Percentiles rank a stretch among this genome's conserved stretches.
These are phyloP conservation scores for Talaromyces proteolyticus DNA, from an alignment of 495 filamentous ascomycete species.

Conservation along the genomic window DNA sequence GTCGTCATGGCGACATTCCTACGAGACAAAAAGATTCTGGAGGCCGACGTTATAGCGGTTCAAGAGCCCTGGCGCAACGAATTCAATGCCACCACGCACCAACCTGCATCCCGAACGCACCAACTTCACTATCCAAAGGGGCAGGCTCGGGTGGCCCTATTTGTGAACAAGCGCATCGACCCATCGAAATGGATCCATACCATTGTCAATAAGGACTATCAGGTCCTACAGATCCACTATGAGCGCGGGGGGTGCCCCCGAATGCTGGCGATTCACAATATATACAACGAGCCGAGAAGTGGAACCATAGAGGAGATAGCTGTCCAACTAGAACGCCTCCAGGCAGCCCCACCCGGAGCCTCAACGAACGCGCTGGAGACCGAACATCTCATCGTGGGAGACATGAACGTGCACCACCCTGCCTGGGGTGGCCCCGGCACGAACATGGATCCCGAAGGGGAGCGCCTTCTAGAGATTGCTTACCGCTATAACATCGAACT, in stretches of 20 bases:
- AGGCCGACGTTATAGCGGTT: conserved; percentile 14
- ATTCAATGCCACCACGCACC: conserved; percentile 11
- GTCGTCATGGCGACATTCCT: conserved; percentile 15
- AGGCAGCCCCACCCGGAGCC: conserved; percentile 1
- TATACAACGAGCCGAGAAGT: conserved; percentile 5
- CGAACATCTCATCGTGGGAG: conserved; percentile 13
- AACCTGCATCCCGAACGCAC: conserved; percentile 6
- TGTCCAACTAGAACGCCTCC: too few relatives aligned
- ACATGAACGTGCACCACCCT: conserved; percentile 20
- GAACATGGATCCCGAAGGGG: background rate
- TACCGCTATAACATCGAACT: conserved; percentile 6
- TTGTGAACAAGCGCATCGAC: conserved; percentile 4
- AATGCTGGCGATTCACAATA: background rate
- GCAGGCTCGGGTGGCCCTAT: conserved; percentile 5
- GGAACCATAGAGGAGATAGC: too few relatives aligned
- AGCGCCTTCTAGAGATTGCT: conserved; percentile 4
- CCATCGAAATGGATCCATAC: background rate
- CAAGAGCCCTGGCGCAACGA: conserved; percentile 15
- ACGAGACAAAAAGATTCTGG: conserved; percentile 6
- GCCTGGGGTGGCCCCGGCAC: conserved; percentile 9
- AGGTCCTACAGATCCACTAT: conserved; percentile 1
- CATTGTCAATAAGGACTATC: background rate
- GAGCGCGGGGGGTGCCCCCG: too few relatives aligned
- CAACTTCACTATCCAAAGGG: conserved; percentile 9
- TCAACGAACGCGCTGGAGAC: background rate